Base-by-base conservation (phyloP, 495 filamentous ascomycete genomes). In the Penicillium diatomitis region DNA sequence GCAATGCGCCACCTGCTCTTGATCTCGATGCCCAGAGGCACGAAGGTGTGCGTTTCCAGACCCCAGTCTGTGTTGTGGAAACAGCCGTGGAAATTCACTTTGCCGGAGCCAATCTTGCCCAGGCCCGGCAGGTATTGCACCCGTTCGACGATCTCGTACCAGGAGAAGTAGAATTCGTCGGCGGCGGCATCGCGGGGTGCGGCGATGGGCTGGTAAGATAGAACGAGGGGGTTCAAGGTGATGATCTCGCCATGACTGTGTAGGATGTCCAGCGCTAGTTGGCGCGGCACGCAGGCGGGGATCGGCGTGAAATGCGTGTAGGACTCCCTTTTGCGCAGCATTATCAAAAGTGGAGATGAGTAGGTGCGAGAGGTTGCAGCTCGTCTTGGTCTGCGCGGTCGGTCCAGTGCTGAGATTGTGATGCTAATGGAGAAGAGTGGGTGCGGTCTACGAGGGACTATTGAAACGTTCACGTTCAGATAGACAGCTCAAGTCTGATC, bases 221-320 rank as follows among this genome's bases (percentile, higher is more conserved):
- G 77, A 43, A 92, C 85, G 5, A 90, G 74, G 0, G 87, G 87
- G 62, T 90, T 92, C 29, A 90, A 71, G 38, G 87, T 82, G 56
- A 90, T 90, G 78, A 92, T 90, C 49, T 80, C 81, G 37, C 71
- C 63, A 59, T 89, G 85, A 57, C 80, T 76, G 64, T 87, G 84
- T 5, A 90, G 76, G 20, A 83, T 83, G 29, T 78, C 71, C 50
- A 89, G 58, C 29, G 87, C 87, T 8, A 75, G 76, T 54, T 83
- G 70, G 32, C 85, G 80, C 12, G 79, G 72, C 44, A 89, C 76
- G 41, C 71, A 71, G n/a, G 74, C 46, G 0, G 87, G 87, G 20
- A 90, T 75, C 0, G 85, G 81, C 31, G 83, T 89, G 50, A 88
- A 76, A 33, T 75, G 82, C 38, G 83, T 88, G 65, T 63, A 66